Evolutionary conservation across 495 filamentous ascomycete species (phyloP).

Genomic region (Letharia lupina): DNA sequence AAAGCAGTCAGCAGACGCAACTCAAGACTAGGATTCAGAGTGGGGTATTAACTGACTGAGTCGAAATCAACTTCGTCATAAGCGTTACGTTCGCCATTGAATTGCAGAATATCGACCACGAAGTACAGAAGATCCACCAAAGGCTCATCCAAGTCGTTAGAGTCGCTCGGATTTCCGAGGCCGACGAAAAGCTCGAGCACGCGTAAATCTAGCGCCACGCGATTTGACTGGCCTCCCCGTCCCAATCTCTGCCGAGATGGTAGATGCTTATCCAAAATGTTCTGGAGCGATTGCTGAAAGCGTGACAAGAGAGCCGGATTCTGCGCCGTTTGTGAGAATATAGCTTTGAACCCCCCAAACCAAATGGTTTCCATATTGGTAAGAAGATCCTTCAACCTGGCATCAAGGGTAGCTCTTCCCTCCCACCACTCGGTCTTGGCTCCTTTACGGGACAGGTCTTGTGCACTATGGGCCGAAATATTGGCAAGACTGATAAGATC

Average conservation of each 20-base stretch:
- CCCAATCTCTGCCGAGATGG: conserved; percentile 72
- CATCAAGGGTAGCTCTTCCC: conserved; percentile 69
- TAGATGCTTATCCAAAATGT: conserved; percentile 76
- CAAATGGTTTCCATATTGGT: conserved; percentile 83
- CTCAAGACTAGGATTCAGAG: neutral
- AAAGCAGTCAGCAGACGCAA: conserved; percentile 19
- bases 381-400: conserved; percentile 66
- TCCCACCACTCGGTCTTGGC: conserved; percentile 82
- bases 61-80: conserved; percentile 98
- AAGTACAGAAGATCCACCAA: conserved; percentile 89
- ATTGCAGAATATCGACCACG: conserved; percentile 91
- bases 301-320: conserved; percentile 53
- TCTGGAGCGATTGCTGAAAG: conserved; percentile 69
- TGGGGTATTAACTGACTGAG: conserved; percentile 32
- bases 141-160: conserved; percentile 73
- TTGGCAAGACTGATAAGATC: conserved; percentile 77
- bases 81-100: conserved; percentile 90
- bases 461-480: conserved; percentile 67
- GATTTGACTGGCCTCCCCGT: conserved; percentile 35
- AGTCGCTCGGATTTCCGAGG: conserved; percentile 59
- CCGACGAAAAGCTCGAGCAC: conserved; percentile 85
- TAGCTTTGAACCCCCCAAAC: conserved; percentile 87
- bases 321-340: conserved; percentile 67
- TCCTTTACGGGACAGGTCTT: conserved; percentile 48
- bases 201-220: conserved; percentile 35